These are phyloP conservation scores for Myxozyma mucilagina DNA, from an alignment of 805 yeast species.

Conservation along the genomic window DNA sequence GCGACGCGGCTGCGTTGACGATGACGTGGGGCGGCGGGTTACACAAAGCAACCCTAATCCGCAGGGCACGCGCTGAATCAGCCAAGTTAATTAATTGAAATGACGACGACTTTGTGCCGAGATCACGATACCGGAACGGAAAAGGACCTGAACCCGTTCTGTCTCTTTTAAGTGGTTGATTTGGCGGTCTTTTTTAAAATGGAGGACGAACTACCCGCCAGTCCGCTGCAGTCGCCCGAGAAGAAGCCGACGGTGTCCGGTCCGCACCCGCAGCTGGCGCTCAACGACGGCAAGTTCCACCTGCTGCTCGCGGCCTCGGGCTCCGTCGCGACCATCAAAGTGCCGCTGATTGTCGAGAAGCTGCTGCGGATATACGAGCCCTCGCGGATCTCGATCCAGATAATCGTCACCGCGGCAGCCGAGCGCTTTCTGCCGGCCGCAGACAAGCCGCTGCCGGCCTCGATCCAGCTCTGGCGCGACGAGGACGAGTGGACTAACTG, in stretches of 20 bases:
- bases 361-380: constrained; percentile 76
- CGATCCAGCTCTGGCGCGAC: constrained; percentile 88
- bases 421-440: constrained; percentile 62
- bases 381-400: constrained; percentile 75
- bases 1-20: background rate
- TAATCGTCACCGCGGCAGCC: constrained; percentile 82
- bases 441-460: constrained; percentile 53
- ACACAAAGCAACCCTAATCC: too few relatives aligned
- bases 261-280: constrained; percentile 23
- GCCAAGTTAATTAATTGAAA: too few relatives aligned
- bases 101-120: too few relatives aligned
- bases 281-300: constrained; percentile 82
- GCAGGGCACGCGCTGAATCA: too few relatives aligned
- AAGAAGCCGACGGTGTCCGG: constrained; percentile 2
- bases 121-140: too few relatives aligned
- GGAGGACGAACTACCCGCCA: constrained; percentile 5
- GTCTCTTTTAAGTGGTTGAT: too few relatives aligned
- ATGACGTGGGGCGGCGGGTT: too few relatives aligned
- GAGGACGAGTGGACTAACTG: constrained; percentile 94
- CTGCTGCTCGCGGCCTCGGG: constrained; percentile 92
- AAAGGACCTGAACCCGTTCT: too few relatives aligned
- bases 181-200: background rate
- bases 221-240: constrained; percentile 1
- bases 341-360: constrained; percentile 85
- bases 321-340: constrained; percentile 92